Percentiles rank a stretch among this genome's conserved stretches.
phyloP scores from a whole-genome alignment of 768 basidiomycete genomes.

The Lactifluus volemus region DNA sequence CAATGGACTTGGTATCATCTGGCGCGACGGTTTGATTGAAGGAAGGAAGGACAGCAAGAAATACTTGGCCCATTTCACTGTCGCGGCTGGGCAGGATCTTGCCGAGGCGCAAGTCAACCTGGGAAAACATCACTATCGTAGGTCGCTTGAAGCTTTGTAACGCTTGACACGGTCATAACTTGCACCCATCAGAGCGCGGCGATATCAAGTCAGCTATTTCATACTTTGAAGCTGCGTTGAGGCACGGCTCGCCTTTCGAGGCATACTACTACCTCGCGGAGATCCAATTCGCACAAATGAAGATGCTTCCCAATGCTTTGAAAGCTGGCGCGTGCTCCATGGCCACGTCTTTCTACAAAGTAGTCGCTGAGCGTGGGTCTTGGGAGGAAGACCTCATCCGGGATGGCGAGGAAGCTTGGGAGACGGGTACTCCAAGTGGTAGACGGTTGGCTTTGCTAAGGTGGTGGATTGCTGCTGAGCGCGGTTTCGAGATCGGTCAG shows the following conservation, averaged over 20 bases:
- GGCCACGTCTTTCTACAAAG: constrained; percentile 89
- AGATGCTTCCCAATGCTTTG: constrained; percentile 38
- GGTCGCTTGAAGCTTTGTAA: constrained; percentile 16
- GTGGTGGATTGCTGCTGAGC: constrained; percentile 93
- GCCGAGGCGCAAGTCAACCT: constrained; percentile 90
- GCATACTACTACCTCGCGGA: constrained; percentile 90
- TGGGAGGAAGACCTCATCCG: constrained; percentile 74
- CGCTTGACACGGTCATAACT: constrained; percentile 5
- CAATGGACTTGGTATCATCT: constrained; percentile 88
- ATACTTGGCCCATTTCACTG: constrained; percentile 58
- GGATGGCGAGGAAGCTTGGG: constrained; percentile 75
- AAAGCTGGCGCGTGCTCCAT: constrained; percentile 75
- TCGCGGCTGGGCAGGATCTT: constrained; percentile 79
- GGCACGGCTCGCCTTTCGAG: constrained; percentile 87
- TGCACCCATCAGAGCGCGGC: constrained; percentile 43
- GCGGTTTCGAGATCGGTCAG: constrained; percentile 87
- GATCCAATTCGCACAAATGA: constrained; percentile 58
- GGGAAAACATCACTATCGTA: constrained; percentile 70
- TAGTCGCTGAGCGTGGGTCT: constrained; percentile 85
- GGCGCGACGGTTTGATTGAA: constrained; percentile 76
- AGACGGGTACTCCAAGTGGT: constrained; percentile 56
- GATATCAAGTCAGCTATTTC: constrained; percentile 58
- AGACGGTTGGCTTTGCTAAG: constrained; percentile 80
- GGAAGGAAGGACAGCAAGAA: constrained; percentile 54
- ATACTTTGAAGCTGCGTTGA: constrained; percentile 78